A percentile compares a stretch with the other conserved stretches of the same genome.
Evolutionary conservation across 164 flowering plant species (phyloP).

Genomic region (Vitis riparia): DNA sequence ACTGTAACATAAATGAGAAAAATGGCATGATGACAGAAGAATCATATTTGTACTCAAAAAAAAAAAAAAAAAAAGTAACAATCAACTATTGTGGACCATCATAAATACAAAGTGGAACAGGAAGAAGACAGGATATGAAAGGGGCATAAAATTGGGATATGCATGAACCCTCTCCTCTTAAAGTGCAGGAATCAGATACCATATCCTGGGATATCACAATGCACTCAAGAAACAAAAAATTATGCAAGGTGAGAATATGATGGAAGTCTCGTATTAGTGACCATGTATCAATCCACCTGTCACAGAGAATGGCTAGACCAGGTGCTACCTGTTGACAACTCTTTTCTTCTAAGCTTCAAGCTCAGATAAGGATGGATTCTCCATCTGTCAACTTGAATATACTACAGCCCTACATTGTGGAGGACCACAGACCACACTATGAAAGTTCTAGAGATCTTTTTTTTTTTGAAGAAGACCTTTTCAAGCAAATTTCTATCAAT

Average conservation of each 20-base stretch:
- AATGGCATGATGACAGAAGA: no score
- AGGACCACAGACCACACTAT: slow-evolving; percentile 12
- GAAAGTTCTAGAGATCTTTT: background rate
- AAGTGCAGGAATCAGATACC: slow-evolving; percentile 17
- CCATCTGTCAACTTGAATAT: slow-evolving; percentile 10
- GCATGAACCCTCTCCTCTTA: background rate
- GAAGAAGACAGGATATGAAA: background rate
- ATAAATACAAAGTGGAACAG: background rate
- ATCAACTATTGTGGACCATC: no score
- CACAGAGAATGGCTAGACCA: slow-evolving; percentile 24
- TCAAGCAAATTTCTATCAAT: no score
- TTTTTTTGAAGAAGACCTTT: no score
- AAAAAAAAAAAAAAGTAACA: no score
- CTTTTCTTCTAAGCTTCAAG: slow-evolving; percentile 20
- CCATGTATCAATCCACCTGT: slow-evolving; percentile 6
- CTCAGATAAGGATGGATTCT: slow-evolving; percentile 4
- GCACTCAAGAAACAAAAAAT: slow-evolving; percentile 8
- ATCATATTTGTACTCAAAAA: no score
- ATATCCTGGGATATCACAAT: slow-evolving; percentile 8
- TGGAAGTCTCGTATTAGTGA: background rate
- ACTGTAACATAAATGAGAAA: no score
- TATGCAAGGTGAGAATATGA: slow-evolving; percentile 7
- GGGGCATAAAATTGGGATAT: no score
- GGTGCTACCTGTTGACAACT: slow-evolving; percentile 12
- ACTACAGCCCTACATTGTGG: slow-evolving; percentile 13